These are phyloP conservation scores for Lasiosphaeriaceae sp. DNA, from an alignment of 495 filamentous ascomycete species.

Conservation along the genomic window DNA sequence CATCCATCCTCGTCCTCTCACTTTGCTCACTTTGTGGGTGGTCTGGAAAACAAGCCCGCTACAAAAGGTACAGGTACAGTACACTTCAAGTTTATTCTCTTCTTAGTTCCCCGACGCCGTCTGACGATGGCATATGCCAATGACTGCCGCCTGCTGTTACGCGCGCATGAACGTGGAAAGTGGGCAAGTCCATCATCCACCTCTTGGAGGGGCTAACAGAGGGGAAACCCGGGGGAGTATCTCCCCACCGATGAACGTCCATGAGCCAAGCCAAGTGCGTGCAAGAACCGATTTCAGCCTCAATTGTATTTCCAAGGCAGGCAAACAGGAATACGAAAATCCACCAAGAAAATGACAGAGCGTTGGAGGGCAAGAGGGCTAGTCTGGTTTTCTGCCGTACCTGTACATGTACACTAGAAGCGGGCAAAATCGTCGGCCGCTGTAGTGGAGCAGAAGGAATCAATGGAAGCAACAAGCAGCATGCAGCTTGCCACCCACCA, in stretches of 20 bases:
- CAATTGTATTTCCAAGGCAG: not conserved
- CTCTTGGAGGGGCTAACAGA: not conserved
- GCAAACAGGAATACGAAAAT: not conserved
- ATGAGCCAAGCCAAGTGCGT: constrained; percentile 4
- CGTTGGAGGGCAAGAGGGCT: too few relatives aligned
- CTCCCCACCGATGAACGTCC: constrained; percentile 1
- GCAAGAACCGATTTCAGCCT: constrained; percentile 6
- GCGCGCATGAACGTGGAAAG: constrained; percentile 18
- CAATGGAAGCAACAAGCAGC: too few relatives aligned
- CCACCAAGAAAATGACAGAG: too few relatives aligned
- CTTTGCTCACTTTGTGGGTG: not conserved
- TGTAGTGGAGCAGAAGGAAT: too few relatives aligned
- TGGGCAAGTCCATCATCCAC: constrained; percentile 2
- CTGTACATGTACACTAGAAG: too few relatives aligned
- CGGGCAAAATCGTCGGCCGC: too few relatives aligned
- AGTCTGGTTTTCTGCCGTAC: too few relatives aligned
- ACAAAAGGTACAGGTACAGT: too few relatives aligned
- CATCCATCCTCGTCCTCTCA: not conserved
- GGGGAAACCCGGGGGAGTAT: not conserved
- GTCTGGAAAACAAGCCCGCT: not conserved
- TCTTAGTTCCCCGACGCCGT: not conserved
- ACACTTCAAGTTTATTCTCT: too few relatives aligned
- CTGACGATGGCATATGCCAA: not conserved
- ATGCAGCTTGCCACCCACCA: too few relatives aligned
- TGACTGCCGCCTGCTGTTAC: not conserved